Evolutionary conservation across 805 yeast genomes (phyloP), one percentile per base, ranked within the genome.

Genomic region (Kodamaea leandrae): DNA sequence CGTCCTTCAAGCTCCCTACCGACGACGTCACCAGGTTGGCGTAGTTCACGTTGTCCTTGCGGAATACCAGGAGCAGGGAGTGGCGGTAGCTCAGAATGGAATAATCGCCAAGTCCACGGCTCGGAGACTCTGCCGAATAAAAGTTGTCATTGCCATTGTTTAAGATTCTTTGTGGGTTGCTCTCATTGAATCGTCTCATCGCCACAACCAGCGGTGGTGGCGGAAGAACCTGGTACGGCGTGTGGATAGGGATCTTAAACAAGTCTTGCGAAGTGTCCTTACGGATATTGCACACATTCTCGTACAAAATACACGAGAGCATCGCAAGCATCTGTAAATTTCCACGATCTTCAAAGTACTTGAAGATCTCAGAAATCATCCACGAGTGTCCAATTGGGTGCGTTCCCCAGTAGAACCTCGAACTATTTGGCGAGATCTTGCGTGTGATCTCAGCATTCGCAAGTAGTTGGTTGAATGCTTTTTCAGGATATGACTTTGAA

Each of bases 281-380:
- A 14, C 41, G 43, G 10, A 53, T 19, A 36, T 55, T 58, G 18
- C 36, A 40, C 10, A 51, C 33, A 50, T 71, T 74, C 52, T 71
- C 85, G 52, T 67, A 71, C 42, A 86, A 61, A 4, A 87, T 71
- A 61, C 96, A 86, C 3, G 91, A 77, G 49, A 89, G 61, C 88
- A 86, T 85, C 1, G 95, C 96, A 17, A 90, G 65, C 96, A 91
- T 87, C 58, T 91, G 97, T 19, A 87, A 62, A 53, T 91, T 83
- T 1, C 82, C 79, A 30, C 69, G 54, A 24, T 53, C 62, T 51
- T 83, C 93, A 55, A 82, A 88, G 51, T 82, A 82, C 1, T 58
- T 54, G 53, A 90, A 68, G 28, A 88, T 66, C 44, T 78, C 77
- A 18, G 71, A 71, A 0, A 87, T 70, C 16, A 87, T 64, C 85